Evolutionary conservation across 805 yeast genomes (phyloP).

Genomic region (Lachancea sp.): DNA sequence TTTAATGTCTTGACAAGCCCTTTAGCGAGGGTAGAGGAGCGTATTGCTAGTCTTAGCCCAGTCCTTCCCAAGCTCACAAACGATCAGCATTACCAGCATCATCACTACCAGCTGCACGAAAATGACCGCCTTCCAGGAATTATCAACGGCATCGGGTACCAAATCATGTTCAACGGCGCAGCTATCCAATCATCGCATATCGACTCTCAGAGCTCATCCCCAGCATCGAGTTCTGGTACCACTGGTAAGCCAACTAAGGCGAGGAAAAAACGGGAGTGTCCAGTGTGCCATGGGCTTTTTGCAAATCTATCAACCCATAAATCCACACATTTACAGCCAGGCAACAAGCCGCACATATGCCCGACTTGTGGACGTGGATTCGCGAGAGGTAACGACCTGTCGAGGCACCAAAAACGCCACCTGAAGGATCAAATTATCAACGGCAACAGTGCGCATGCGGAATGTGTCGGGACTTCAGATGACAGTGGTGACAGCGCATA

Average conservation of each 20-base stretch:
- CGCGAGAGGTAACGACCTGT: constrained; percentile 79
- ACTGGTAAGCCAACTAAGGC: constrained; percentile 30
- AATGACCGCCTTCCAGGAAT: no score
- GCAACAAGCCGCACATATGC: constrained; percentile 73
- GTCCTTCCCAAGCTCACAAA: no score
- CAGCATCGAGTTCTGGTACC: neutral
- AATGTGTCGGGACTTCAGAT: no score
- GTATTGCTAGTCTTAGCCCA: no score
- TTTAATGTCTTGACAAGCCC: no score
- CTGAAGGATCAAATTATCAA: constrained; percentile 49
- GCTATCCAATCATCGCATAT: no score
- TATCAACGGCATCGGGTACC: no score
- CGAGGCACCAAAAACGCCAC: constrained; percentile 81
- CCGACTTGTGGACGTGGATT: constrained; percentile 76
- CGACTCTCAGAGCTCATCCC: no score
- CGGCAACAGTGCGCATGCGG: neutral
- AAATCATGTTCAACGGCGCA: no score
- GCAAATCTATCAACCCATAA: constrained; percentile 80
- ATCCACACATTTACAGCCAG: constrained; percentile 67
- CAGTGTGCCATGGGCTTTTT: constrained; percentile 59
- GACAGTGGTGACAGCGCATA: neutral
- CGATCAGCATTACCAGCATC: no score
- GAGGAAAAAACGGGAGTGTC: constrained; percentile 65
- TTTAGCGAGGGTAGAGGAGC: no score
- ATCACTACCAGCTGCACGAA: no score